phyloP scores from a whole-genome alignment of 352 stramenopile genomes.

The Phytophthora constricta region DNA sequence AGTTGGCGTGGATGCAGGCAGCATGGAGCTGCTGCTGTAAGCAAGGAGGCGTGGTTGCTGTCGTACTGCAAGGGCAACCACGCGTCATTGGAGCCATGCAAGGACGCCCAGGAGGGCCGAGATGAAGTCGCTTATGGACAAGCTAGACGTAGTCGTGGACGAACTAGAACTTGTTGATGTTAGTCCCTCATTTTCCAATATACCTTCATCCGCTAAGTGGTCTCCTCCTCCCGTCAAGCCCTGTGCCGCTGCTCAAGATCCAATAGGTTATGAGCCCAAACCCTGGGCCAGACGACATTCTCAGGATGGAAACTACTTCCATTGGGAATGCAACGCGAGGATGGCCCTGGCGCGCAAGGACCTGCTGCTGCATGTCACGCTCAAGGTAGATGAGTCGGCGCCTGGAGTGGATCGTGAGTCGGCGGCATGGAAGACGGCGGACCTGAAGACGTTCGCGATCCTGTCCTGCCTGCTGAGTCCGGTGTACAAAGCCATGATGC shows the following conservation, averaged over 20 bases:
- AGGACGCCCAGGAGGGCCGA: too few relatives aligned
- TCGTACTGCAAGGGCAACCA: too few relatives aligned
- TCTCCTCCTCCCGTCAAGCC: background rate
- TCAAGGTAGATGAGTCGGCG: background rate
- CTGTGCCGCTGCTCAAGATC: background rate
- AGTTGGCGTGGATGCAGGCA: too few relatives aligned
- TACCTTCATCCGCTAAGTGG: background rate
- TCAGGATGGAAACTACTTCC: constrained; percentile 16
- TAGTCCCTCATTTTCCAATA: too few relatives aligned
- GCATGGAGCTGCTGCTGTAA: too few relatives aligned
- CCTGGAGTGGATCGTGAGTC: background rate
- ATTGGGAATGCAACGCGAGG: constrained; percentile 16
- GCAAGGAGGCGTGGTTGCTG: too few relatives aligned
- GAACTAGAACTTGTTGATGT: background rate
- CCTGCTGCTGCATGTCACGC: constrained; percentile 2
- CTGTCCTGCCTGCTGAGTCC: constrained; percentile 2
- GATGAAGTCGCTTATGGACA: too few relatives aligned
- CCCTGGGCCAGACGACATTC: background rate
- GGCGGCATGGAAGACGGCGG: constrained; percentile 5
- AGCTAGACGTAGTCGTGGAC: background rate
- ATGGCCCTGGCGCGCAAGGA: constrained; percentile 16
- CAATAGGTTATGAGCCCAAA: constrained; percentile 17
- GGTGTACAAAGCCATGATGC: constrained; percentile 9
- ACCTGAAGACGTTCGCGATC: background rate
- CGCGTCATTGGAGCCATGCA: too few relatives aligned